A percentile compares a stretch with the other conserved stretches of the same genome.
Evolutionary conservation across 2,329 filamentous ascomycete genomes (phyloP).

Genomic region (Xylaria sp.): DNA sequence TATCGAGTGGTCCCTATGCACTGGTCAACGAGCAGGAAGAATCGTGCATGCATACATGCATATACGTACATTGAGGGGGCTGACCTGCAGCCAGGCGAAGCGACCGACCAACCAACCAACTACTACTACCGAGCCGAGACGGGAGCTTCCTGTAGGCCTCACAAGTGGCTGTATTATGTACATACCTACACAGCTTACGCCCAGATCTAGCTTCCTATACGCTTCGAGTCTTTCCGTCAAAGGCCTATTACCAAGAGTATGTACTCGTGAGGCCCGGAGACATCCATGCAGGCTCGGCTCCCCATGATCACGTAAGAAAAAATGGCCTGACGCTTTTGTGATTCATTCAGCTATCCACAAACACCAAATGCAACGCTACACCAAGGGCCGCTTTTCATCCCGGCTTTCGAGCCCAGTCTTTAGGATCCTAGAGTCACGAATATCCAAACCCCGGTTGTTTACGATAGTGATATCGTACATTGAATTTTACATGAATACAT

Average conservation of each 20-base stretch:
- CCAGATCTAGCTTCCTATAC: constrained; percentile 5
- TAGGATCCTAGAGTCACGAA: neutral
- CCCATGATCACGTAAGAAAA: neutral
- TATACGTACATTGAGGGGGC: constrained; percentile 2
- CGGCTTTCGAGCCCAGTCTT: neutral
- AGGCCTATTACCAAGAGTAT: neutral
- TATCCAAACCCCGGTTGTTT: neutral
- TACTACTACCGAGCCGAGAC: neutral
- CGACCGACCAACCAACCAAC: constrained; percentile 2
- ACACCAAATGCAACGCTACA: constrained; percentile 1
- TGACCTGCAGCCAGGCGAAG: constrained; percentile 28
- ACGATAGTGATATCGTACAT: constrained; percentile 2
- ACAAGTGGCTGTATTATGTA: neutral
- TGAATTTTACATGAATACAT: constrained; percentile 18
- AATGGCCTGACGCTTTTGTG: constrained; percentile 14
- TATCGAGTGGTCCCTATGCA: neutral
- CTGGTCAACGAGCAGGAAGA: constrained; percentile 10
- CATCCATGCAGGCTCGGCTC: constrained; percentile 8
- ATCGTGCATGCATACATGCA: constrained; percentile 15
- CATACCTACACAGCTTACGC: neutral
- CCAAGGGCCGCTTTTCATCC: neutral
- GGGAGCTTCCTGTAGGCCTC: constrained; percentile 18
- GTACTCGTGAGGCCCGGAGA: neutral
- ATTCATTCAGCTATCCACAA: neutral
- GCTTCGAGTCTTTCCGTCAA: constrained; percentile 5